phyloP scores from a whole-genome alignment of 2,329 filamentous ascomycete species.

The Fusarium chuoi region DNA sequence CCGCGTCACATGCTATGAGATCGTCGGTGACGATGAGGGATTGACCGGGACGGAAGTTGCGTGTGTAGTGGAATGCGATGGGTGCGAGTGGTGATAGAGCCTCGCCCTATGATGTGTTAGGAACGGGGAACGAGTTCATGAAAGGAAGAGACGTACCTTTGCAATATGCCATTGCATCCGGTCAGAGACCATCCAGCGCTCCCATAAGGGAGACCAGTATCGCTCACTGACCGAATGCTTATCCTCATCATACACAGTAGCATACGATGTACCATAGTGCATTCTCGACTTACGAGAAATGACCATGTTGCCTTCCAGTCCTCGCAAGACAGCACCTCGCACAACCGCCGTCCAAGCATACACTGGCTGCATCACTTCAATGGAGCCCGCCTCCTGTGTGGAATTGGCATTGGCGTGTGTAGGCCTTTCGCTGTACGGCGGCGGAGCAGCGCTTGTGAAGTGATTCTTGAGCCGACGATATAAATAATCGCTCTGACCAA shows the following conservation, averaged over 20 bases:
- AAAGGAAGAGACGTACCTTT: conserved; percentile 63
- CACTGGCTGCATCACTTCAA: conserved; percentile 84
- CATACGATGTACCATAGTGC: conserved; percentile 84
- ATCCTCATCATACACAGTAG: conserved; percentile 80
- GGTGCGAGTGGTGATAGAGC: conserved; percentile 78
- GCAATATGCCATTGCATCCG: conserved; percentile 89
- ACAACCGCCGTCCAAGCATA: conserved; percentile 87
- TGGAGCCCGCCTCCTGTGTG: conserved; percentile 63
- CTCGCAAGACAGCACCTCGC: conserved; percentile 78
- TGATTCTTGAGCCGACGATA: conserved; percentile 76
- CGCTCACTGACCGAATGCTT: conserved; percentile 78
- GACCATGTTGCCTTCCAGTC: conserved; percentile 82
- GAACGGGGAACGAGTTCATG: not conserved
- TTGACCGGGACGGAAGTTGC: conserved; percentile 83
- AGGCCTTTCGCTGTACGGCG: conserved; percentile 74
- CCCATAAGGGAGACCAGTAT: conserved; percentile 84
- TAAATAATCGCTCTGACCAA: conserved; percentile 81
- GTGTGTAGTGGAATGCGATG: conserved; percentile 85
- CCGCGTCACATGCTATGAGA: conserved; percentile 78
- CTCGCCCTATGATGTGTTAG: conserved; percentile 66
- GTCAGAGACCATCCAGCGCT: conserved; percentile 84
- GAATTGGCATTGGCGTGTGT: conserved; percentile 68
- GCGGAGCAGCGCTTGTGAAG: conserved; percentile 69
- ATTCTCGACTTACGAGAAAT: conserved; percentile 78
- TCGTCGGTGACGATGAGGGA: conserved; percentile 83